Evolutionary conservation across 1,284 basidiomycete genomes (phyloP).

Genomic region (Puccinia brachypodii): DNA sequence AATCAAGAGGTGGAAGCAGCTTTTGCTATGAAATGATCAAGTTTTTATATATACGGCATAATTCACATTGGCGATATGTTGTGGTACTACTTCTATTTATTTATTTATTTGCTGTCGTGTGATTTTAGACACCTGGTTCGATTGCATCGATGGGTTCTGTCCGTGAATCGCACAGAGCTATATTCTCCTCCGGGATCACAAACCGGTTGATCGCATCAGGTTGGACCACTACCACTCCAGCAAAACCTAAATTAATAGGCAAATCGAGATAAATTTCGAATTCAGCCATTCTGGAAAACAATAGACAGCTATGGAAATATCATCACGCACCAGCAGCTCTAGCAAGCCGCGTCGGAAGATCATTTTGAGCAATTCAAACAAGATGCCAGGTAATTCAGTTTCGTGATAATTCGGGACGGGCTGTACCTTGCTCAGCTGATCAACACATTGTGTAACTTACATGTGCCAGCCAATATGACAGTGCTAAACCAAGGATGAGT

Average conservation of each 20-base stretch:
- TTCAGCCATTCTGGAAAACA: not conserved
- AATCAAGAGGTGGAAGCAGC: too few species aligned
- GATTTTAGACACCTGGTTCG: constrained; percentile 1
- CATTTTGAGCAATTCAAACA: not conserved
- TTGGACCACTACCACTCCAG: constrained; percentile 31
- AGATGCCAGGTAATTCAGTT: not conserved
- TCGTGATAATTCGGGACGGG: not conserved
- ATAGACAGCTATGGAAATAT: not conserved
- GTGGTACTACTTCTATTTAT: too few species aligned
- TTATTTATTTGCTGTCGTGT: not conserved
- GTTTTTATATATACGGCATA: too few species aligned
- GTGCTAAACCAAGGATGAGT: constrained; percentile 34
- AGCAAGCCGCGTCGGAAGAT: not conserved
- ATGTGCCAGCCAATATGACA: constrained; percentile 47
- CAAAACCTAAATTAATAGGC: constrained; percentile 15
- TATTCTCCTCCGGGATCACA: constrained; percentile 16
- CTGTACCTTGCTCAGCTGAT: not conserved
- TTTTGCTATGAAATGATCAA: too few species aligned
- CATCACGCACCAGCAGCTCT: constrained; percentile 8
- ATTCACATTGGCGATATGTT: too few species aligned
- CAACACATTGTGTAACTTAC: not conserved
- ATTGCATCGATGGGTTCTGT: constrained; percentile 12
- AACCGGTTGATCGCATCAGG: constrained; percentile 19
- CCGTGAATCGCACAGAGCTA: constrained; percentile 23
- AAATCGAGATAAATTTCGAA: not conserved